Conservation (phyloP, 352 stramenopile species). For the Phytophthora podocarpi region DNA sequence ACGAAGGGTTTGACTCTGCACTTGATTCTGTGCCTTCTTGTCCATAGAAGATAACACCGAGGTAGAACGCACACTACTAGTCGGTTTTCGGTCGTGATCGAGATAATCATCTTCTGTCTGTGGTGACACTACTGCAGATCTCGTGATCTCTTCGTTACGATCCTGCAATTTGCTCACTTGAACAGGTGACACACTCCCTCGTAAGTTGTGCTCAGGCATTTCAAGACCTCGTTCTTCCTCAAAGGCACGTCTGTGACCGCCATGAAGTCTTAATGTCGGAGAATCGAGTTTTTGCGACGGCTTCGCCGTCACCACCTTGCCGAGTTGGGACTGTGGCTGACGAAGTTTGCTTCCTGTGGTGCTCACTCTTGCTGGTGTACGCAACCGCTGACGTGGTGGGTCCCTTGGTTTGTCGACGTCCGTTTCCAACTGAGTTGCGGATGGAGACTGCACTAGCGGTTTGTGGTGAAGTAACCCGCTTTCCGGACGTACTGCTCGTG, state of each 20-base stretch:
- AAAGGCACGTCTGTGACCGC: background rate
- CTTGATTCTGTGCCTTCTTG: too few relatives aligned
- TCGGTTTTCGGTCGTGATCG: too few relatives aligned
- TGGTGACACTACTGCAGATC: background rate
- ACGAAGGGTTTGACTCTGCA: conserved; percentile 20
- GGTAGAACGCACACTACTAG: too few relatives aligned
- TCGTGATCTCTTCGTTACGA: too few relatives aligned
- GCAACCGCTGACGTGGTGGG: conserved; percentile 1
- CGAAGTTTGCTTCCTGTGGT: conserved; percentile 17
- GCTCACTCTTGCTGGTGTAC: conserved; percentile 14
- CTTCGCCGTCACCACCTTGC: background rate
- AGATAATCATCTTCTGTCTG: too few relatives aligned
- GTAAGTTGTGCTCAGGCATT: background rate
- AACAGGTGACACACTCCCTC: conserved; percentile 1
- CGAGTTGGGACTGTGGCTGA: conserved; percentile 1
- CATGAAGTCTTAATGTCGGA: background rate
- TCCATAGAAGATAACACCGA: too few relatives aligned
- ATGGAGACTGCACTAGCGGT: background rate
- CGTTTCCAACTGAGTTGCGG: background rate
- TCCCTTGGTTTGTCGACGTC: background rate
- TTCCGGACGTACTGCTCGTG: background rate
- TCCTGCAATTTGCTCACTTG: background rate
- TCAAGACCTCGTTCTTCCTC: background rate
- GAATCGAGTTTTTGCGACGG: too few relatives aligned
- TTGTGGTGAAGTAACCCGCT: conserved; percentile 10